A percentile compares a stretch with the other conserved stretches of the same genome.
Evolutionary conservation across 768 basidiomycete genomes (phyloP).

Genomic region (Galerina sulciceps): DNA sequence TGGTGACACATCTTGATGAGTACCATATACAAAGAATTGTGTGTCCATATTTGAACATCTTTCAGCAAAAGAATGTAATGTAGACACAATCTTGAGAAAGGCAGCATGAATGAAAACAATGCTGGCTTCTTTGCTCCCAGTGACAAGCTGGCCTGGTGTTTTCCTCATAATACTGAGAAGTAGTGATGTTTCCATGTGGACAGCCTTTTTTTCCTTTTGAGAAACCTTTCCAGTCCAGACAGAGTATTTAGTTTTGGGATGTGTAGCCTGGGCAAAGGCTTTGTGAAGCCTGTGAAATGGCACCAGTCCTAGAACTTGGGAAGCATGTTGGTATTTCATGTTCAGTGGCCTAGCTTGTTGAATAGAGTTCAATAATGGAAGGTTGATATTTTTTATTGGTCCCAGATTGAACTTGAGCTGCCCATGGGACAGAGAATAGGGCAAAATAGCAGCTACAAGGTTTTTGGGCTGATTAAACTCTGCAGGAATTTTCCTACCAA

Average conservation of each 20-base stretch:
- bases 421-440: conserved; percentile 42
- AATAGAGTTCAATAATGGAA: neutral
- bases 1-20: conserved; percentile 55
- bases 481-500: conserved; percentile 29
- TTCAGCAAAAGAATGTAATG: conserved; percentile 51
- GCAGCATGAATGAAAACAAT: conserved; percentile 72
- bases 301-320: conserved; percentile 46
- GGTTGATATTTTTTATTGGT: neutral
- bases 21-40: conserved; percentile 72
- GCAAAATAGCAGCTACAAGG: conserved; percentile 50
- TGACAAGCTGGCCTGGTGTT: conserved; percentile 42
- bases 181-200: conserved; percentile 38
- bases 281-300: conserved; percentile 42
- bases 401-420: conserved; percentile 26
- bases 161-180: conserved; percentile 49
- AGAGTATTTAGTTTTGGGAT: conserved; percentile 41
- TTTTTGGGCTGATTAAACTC: conserved; percentile 39
- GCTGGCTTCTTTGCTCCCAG: conserved; percentile 42
- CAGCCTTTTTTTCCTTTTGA: neutral
- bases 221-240: conserved; percentile 43
- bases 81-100: conserved; percentile 50
- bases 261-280: conserved; percentile 35
- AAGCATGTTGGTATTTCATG: conserved; percentile 39
- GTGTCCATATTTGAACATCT: conserved; percentile 46
- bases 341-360: neutral